Conservation (phyloP, 129 eudicot genomes). For the Pittosporum tobira region DNA sequence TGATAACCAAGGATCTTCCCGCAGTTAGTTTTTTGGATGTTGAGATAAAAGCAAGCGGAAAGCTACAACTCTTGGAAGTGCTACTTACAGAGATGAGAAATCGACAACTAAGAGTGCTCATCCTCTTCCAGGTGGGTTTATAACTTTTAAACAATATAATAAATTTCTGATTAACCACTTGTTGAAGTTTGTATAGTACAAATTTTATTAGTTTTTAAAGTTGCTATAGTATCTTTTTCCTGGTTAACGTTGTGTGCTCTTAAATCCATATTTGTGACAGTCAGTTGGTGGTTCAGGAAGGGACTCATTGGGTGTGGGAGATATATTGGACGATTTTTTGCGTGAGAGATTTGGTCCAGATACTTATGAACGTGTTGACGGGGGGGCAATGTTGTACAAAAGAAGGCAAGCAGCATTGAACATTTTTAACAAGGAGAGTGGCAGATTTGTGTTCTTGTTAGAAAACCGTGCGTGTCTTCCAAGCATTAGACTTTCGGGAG, state of each 20-base stretch:
- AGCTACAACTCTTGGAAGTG: constrained; percentile 59
- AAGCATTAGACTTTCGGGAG: constrained; percentile 46
- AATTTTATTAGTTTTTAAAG: neutral
- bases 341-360: constrained; percentile 60
- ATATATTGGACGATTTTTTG: constrained; percentile 73
- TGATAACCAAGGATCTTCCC: constrained; percentile 38
- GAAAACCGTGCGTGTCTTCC: constrained; percentile 73
- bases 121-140: constrained; percentile 65
- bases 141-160: neutral
- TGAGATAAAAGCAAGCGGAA: constrained; percentile 88
- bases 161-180: neutral
- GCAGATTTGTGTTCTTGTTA: constrained; percentile 55
- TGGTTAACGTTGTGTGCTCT: constrained; percentile 9
- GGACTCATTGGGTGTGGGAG: constrained; percentile 40
- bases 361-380: constrained; percentile 73
- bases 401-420: constrained; percentile 52
- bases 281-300: constrained; percentile 50
- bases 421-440: constrained; percentile 61
- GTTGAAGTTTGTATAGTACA: no score
- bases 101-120: constrained; percentile 48
- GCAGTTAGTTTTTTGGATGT: constrained; percentile 35
- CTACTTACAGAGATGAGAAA: constrained; percentile 52
- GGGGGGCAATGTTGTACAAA: constrained; percentile 29
- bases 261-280: constrained; percentile 20
- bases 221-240: neutral